Conservation (phyloP, 2,329 filamentous ascomycete species). For the Penicillium janthinellum region DNA sequence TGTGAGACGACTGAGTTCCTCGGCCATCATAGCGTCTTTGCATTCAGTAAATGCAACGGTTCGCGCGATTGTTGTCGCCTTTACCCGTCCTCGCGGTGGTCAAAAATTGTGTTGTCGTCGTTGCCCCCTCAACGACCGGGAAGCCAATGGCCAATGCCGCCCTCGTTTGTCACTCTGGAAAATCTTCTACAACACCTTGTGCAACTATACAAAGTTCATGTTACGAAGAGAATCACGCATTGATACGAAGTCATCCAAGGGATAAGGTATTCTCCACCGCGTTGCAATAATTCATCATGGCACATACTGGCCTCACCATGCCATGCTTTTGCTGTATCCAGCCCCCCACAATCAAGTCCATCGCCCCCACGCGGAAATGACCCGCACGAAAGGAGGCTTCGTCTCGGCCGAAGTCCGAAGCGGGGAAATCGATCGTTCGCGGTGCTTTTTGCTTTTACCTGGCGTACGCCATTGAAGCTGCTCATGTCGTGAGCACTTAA, state of each 20-base stretch:
- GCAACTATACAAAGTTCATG: background rate
- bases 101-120: slow-evolving; percentile 13
- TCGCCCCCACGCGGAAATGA: slow-evolving; percentile 10
- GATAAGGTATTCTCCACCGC: too few relatives aligned
- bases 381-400: slow-evolving; percentile 1
- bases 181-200: background rate
- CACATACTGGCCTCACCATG: background rate
- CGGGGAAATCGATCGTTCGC: slow-evolving; percentile 8
- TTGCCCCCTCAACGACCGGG: slow-evolving; percentile 17
- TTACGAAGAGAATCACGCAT: background rate
- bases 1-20: slow-evolving; percentile 31
- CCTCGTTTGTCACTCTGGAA: background rate
- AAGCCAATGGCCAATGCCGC: slow-evolving; percentile 1
- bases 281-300: background rate
- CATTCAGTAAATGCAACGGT: background rate
- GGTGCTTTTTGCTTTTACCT: slow-evolving; percentile 7
- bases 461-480: slow-evolving; percentile 10
- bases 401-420: slow-evolving; percentile 26
- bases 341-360: background rate
- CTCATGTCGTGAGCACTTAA: slow-evolving; percentile 1
- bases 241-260: background rate
- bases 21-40: slow-evolving; percentile 28
- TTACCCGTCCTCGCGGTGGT: background rate
- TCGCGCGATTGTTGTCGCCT: background rate
- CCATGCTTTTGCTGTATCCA: background rate